These are phyloP conservation scores for Trifolium repens DNA, from an alignment of 306 rosid species.

Conservation along the genomic window DNA sequence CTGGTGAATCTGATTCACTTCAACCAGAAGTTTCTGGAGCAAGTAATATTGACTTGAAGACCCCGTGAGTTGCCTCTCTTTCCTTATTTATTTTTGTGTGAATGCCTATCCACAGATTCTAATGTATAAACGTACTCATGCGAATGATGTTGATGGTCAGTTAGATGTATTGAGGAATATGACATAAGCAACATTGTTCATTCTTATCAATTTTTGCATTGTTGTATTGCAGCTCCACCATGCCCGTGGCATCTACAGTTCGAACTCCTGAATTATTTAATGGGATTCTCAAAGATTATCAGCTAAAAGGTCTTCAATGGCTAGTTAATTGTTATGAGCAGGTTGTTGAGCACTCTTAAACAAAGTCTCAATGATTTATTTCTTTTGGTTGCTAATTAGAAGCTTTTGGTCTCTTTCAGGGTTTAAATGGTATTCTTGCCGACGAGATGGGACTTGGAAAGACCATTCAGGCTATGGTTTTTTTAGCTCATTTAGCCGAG, in stretches of 20 bases:
- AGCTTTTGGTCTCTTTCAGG: constrained; percentile 57
- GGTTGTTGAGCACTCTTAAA: constrained; percentile 55
- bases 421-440: constrained; percentile 98
- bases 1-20: constrained; percentile 69
- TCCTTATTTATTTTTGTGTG: not conserved
- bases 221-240: constrained; percentile 79
- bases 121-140: constrained; percentile 5
- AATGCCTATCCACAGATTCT: not conserved
- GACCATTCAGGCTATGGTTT: constrained; percentile 98
- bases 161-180: constrained; percentile 34
- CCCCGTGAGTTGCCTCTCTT: constrained; percentile 70
- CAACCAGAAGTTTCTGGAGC: constrained; percentile 89
- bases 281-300: constrained; percentile 88
- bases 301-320: constrained; percentile 98
- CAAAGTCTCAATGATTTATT: constrained; percentile 21
- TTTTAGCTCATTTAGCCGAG: constrained; percentile 99
- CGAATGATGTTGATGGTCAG: constrained; percentile 18
- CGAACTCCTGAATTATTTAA: constrained; percentile 86
- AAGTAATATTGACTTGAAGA: constrained; percentile 86
- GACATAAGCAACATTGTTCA: constrained; percentile 30
- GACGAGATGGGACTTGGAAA: constrained; percentile 99
- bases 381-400: constrained; percentile 41
- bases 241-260: constrained; percentile 98
- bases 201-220: constrained; percentile 42
- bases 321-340: constrained; percentile 99